Evolutionary conservation across 441 rosid species (phyloP), one percentile per base, ranked within the genome.

Genomic region (Aleurites moluccanus): DNA sequence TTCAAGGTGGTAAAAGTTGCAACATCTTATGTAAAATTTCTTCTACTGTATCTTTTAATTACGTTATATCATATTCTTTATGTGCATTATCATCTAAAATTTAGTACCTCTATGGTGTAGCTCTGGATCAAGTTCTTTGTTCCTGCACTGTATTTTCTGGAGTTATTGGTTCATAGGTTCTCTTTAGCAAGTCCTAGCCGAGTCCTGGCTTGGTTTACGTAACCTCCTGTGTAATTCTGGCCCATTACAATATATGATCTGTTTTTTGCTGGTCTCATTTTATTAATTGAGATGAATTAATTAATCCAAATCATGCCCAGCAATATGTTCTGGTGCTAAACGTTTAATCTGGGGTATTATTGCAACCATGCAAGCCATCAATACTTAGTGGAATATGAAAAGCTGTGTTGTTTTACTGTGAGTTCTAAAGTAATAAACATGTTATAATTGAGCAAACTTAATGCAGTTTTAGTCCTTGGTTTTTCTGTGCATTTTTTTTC

Each of bases 111-210:
- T 10, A 6, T 20, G 3, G 30, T 21, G 52, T 25, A 16, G 35
- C n/a, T 23, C 40, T 44, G 4, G 55, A 57, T 71, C 55, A 57
- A 40, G n/a, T 15, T 16, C 52, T 73, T 13, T 73, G n/a, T 73
- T 20, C 2, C 6, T 73, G 53, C 55, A 1, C n/a, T 25, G 20
- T 64, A 9, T 11, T 35, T 38, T 2, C 59, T 63, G 10, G 61
- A 18, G 23, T 71, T 23, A 7, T 11, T 33, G n/a, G 14, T 49
- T 55, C 21, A 15, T 16, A 28, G 16, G 21, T 30, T 69, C n/a
- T 33, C 10, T 20, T 7, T 40, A 8, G 33, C 28, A 21, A 49
- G 53, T 55, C 27, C 3, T 56, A 57, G 3, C 16, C 5, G 2
- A 27, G 53, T 42, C n/a, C 28, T 66, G 30, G 28, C 20, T 11